Base-by-base conservation (phyloP, 129 eudicot genomes). In the Centella asiatica region DNA sequence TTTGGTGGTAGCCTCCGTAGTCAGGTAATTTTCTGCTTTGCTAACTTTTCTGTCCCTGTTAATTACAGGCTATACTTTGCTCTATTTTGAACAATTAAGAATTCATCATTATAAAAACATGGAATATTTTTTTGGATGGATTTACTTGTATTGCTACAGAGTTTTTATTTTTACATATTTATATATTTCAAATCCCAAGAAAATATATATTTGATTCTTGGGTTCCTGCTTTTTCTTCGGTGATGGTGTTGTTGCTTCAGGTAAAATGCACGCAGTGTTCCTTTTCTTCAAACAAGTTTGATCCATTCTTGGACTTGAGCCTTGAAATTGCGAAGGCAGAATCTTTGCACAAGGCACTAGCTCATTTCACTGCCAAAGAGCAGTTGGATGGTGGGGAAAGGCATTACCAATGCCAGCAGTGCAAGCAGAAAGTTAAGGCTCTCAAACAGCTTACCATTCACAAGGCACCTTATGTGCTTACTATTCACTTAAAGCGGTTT, bases 251-350 rank as follows among this genome's bases (percentile, higher is more conserved):
- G 47, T 15, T 66, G 44, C 79, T 59, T 4, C 67, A 92, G 99
- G 99, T 92, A 76, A 87, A 92, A 75, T 92, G 99, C 85, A 58
- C 75, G 95, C 99, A 87, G 50, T 92, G 99, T 53, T 81, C 80
- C 69, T 74, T 64, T 62, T 87, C 88, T 70, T 92, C 99, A 34
- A 61, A 92, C 74, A 92, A 85, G 59, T 92, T 84, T 24, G 99
- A 92, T 71, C 99, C 99, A 1, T 92, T 92, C 65, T 72, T 92
- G 73, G 99, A 92, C 77, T 73, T 92, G 64, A 92, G 99, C 74
- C 88, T 92, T 9, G 99, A 87, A 65, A 92, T 92, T 45, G 44
- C 57, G 5, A 92, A 70, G 70, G 96, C 99, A 12, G 99, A 87
- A 58, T 81, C 89, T 48, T 65, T 92, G 67, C 9, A 61, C 0